Base-by-base conservation (phyloP, 2,329 filamentous ascomycete species). In the Penicillium sp. region DNA sequence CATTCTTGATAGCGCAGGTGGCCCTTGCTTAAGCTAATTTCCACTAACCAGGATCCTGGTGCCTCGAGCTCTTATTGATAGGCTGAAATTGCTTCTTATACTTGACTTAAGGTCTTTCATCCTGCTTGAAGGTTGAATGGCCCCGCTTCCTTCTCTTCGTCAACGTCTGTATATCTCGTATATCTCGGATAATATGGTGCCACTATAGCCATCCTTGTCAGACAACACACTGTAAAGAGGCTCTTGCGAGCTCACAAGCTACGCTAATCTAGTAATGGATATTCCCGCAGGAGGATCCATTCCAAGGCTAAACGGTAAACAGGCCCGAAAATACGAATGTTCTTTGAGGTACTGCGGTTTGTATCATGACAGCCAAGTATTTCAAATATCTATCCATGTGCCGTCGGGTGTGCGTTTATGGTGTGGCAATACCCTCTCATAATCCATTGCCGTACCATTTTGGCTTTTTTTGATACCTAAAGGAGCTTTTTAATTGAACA, bases 21-120 rank as follows among this genome's bases (percentile, higher is more conserved):
- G 57, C 49, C 48, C 56, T 58, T 42, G 47, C 45, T 27, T 24
- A 27, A 6, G 35, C 33, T 53, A 50, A 57, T 49, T 51, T 55
- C 57, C 60, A 56, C 39, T 24, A 37, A 48, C 58, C 58, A 51
- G 43, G 37, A 52, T 35, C 31, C 46, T 22, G 56, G 54, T 51
- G 44, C 54, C 29, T 21, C 33, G 27, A 45, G 33, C 58, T 57
- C 51, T 16, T 46, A 59, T 52, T 39, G 58, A 64, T 49, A 59
- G 62, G 62, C 33, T 55, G 31, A 35, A 11, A 56, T 10, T 24
- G 8, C 42, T 29, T 51, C 45, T 53, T 44, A 13, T n/a, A 24
- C 39, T 45, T 3, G 50, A 33, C 42, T 46, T 35, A 26, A 22
- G 27, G 29, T 26, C 39, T 22, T 45, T 11, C 37, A 45, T 39